A percentile compares a stretch with the other conserved stretches of the same genome.
These are phyloP conservation scores for Austroboletus novae-zelandiae DNA, from an alignment of 1,284 basidiomycete genomes.

Conservation along the genomic window DNA sequence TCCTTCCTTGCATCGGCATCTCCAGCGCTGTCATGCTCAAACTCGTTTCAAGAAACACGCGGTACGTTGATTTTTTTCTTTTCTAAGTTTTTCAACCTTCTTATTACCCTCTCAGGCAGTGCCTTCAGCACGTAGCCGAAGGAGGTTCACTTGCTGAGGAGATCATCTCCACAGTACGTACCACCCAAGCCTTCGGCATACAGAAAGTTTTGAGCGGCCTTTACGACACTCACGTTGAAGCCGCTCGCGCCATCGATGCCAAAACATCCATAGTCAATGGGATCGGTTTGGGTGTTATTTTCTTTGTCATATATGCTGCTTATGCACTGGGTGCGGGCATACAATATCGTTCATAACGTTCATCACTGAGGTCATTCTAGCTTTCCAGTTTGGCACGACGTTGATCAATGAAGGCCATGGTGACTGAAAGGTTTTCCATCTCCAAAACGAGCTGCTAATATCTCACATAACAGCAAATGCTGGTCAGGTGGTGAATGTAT, in stretches of 20 bases:
- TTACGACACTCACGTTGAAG: slow-evolving; percentile 69
- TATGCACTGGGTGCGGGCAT: slow-evolving; percentile 58
- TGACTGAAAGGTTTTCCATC: slow-evolving; percentile 16
- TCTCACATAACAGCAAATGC: slow-evolving; percentile 45
- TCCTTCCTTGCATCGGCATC: slow-evolving; percentile 85
- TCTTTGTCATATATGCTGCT: slow-evolving; percentile 78
- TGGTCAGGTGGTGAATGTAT: slow-evolving; percentile 78
- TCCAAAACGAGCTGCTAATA: neutral
- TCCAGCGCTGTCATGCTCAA: slow-evolving; percentile 81
- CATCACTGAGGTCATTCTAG: slow-evolving; percentile 33
- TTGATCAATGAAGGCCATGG: slow-evolving; percentile 67
- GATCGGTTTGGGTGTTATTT: slow-evolving; percentile 66
- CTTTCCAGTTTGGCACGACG: slow-evolving; percentile 81
- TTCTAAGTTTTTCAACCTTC: neutral
- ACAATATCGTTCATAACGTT: neutral
- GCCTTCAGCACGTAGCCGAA: slow-evolving; percentile 76
- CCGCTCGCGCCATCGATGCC: slow-evolving; percentile 60
- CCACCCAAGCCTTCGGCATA: slow-evolving; percentile 90
- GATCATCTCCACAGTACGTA: slow-evolving; percentile 86
- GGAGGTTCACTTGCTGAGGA: slow-evolving; percentile 92
- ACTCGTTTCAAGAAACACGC: slow-evolving; percentile 69
- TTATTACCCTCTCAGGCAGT: slow-evolving; percentile 37
- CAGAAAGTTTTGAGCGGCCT: slow-evolving; percentile 65
- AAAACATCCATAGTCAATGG: slow-evolving; percentile 70
- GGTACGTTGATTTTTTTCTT: slow-evolving; percentile 42